These are phyloP conservation scores for Candida neerlandica DNA, from an alignment of 1,139 yeast species.

Conservation along the genomic window DNA sequence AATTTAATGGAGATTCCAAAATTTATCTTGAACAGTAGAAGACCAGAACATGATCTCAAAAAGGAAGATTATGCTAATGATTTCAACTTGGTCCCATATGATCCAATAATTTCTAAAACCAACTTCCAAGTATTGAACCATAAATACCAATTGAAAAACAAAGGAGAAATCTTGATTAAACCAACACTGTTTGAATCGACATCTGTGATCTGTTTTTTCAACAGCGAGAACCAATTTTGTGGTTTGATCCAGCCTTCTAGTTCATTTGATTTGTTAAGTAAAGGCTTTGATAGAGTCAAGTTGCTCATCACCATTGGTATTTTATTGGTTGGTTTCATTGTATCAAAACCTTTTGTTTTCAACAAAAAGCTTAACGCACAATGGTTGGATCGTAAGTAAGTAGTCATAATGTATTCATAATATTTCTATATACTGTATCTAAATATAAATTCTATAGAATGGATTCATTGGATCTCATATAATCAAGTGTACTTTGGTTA, in stretches of 20 bases:
- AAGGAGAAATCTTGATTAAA: conserved; percentile 43
- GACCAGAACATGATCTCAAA: conserved; percentile 56
- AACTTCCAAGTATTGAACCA: conserved; percentile 42
- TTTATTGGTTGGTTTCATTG: conserved; percentile 45
- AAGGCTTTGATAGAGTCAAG: conserved; percentile 67
- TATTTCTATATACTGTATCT: conserved; percentile 3
- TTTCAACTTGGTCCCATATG: conserved; percentile 64
- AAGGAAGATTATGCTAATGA: conserved; percentile 58
- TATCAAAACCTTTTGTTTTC: conserved; percentile 62
- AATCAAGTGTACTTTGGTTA: conserved; percentile 25
- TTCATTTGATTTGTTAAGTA: conserved; percentile 76
- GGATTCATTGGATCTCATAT: conserved; percentile 18
- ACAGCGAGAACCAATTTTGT: conserved; percentile 69
- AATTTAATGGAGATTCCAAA: conserved; percentile 75
- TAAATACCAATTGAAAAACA: conserved; percentile 29
- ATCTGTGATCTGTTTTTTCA: conserved; percentile 65
- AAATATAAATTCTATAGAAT: conserved; percentile 16
- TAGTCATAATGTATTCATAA: conserved; percentile 1
- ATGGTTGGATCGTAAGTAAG: conserved; percentile 31
- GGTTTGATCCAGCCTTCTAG: conserved; percentile 79
- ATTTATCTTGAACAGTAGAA: conserved; percentile 59
- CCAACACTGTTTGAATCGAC: conserved; percentile 86
- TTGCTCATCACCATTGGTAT: conserved; percentile 61
- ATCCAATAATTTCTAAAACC: conserved; percentile 59
- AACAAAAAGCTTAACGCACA: conserved; percentile 45